Conservation (phyloP, 306 rosid species). For the Canavalia ensiformis region DNA sequence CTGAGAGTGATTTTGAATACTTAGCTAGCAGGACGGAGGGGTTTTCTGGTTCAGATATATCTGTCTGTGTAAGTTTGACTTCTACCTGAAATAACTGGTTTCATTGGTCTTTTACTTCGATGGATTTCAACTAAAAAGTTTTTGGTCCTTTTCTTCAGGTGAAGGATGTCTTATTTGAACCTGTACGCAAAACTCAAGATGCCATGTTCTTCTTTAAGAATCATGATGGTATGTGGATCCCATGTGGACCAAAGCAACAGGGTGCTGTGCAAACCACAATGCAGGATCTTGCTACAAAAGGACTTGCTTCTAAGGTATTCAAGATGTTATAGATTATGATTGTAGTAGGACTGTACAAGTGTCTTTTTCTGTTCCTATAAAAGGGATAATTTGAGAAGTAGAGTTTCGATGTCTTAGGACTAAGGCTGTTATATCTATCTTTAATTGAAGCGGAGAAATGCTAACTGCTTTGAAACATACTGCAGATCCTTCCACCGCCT, state of each 20-base stretch:
- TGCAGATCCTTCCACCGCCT: constrained; percentile 98
- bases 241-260: constrained; percentile 92
- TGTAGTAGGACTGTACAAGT: not conserved
- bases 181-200: constrained; percentile 99
- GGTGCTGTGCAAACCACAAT: constrained; percentile 81
- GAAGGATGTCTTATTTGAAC: constrained; percentile 96
- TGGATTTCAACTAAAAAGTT: constrained; percentile 29
- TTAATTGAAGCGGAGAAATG: constrained; percentile 26
- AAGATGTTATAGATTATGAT: constrained; percentile 25
- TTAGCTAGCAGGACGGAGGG: constrained; percentile 92
- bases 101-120: not conserved
- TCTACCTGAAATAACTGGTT: constrained; percentile 35
- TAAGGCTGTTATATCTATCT: not conserved
- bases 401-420: constrained; percentile 12
- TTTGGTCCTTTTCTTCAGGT: constrained; percentile 63
- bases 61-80: constrained; percentile 87
- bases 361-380: not conserved
- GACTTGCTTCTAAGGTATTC: constrained; percentile 87
- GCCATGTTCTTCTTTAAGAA: constrained; percentile 89
- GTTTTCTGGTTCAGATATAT: constrained; percentile 94
- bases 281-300: constrained; percentile 86
- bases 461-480: constrained; percentile 40
- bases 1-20: constrained; percentile 86
- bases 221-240: constrained; percentile 81
- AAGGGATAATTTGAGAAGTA: constrained; percentile 10